Percentiles rank a stretch among this genome's conserved stretches.
phyloP scores from a whole-genome alignment of 129 eudicot species.

The Daucus carota region DH1_v3.0 NC_030384.2:50243501-50244000 shows the following conservation, averaged over 20 bases:
- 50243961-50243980: not conserved
- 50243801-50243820: not conserved
- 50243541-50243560: conserved; percentile 35
- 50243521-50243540: conserved; percentile 78
- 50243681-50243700: conserved; percentile 32
- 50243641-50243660: not conserved
- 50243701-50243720: conserved; percentile 72
- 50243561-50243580: conserved; percentile 58
- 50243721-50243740: conserved; percentile 55
- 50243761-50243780: conserved; percentile 48
- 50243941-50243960: not conserved
- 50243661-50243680: not conserved
- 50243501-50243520: conserved; percentile 86
- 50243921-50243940: not conserved
- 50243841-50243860: not conserved
- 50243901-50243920: not conserved
- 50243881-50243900: not conserved
- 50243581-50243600: conserved; percentile 73
- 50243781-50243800: not conserved
- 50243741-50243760: conserved; percentile 80
- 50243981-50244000: not conserved
- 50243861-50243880: not conserved
- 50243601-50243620: not conserved
- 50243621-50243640: not conserved
- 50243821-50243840: no score